A percentile compares a stretch with the other conserved stretches of the same genome.
Conservation (phyloP, 1,284 basidiomycete genomes). For the Cutaneotrichosporon cyanovorans region DNA sequence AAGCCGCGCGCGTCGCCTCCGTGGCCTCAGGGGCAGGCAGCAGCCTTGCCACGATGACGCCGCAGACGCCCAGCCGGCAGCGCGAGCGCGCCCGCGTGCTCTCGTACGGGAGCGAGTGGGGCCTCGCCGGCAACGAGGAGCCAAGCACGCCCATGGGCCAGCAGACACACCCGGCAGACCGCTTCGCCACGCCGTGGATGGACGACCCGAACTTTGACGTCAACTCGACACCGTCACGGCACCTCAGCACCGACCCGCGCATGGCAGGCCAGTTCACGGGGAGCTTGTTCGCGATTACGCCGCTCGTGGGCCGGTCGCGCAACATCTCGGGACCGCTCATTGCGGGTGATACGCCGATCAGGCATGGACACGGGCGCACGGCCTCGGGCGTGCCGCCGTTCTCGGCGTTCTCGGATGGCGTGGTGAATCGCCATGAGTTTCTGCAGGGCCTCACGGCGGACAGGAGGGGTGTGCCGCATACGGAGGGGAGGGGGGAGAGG, state of each 20-base stretch:
- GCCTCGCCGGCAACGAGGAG: constrained; percentile 27
- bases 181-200: constrained; percentile 37
- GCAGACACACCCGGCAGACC: constrained; percentile 20
- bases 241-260: constrained; percentile 30
- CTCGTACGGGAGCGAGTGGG: constrained; percentile 38
- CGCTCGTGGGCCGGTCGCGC: constrained; percentile 32
- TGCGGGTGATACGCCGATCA: constrained; percentile 16
- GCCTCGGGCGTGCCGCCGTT: constrained; percentile 15
- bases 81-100: constrained; percentile 32
- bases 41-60: constrained; percentile 20
- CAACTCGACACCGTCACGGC: constrained; percentile 40
- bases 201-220: constrained; percentile 40
- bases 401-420: constrained; percentile 20
- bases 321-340: constrained; percentile 23
- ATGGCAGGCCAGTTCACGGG: constrained; percentile 29
- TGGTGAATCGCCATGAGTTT: constrained; percentile 33
- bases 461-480: constrained; percentile 8
- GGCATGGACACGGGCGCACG: constrained; percentile 15
- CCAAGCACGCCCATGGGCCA: constrained; percentile 37
- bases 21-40: constrained; percentile 25
- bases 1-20: constrained; percentile 11
- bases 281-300: constrained; percentile 38
- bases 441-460: constrained; percentile 18
- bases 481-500: too few relatives aligned
- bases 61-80: constrained; percentile 16